Evolutionary conservation across 2,329 filamentous ascomycete species (phyloP).

Genomic region (Ophiostoma tasmaniense): DNA sequence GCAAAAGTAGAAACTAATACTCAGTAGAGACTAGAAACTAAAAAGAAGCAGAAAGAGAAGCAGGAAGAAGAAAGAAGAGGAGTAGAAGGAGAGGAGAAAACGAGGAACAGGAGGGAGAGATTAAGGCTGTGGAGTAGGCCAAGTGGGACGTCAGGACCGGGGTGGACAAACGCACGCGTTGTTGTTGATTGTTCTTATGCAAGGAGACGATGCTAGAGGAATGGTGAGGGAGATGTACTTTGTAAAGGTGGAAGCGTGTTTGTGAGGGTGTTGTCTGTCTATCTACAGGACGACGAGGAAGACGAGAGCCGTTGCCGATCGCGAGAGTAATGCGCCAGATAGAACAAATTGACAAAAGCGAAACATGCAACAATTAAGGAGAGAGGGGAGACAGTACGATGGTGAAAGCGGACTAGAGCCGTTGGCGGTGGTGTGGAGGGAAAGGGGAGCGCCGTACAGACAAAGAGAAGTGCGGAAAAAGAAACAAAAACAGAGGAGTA

Average conservation of each 20-base stretch:
- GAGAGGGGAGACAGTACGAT: background rate
- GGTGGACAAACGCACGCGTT: constrained; percentile 1
- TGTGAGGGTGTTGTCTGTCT: background rate
- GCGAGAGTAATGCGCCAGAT: background rate
- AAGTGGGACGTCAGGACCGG: constrained; percentile 1
- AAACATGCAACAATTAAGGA: constrained; percentile 9
- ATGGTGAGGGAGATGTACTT: background rate
- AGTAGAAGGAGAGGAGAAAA: background rate
- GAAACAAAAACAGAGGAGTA: background rate
- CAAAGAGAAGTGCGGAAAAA: constrained; percentile 4
- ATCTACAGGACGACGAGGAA: background rate
- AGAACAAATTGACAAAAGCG: background rate
- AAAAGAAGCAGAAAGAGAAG: background rate
- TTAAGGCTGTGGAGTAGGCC: constrained; percentile 1
- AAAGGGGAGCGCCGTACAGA: background rate
- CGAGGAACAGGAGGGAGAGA: background rate
- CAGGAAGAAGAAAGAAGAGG: background rate
- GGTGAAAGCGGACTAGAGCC: background rate
- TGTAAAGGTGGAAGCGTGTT: background rate
- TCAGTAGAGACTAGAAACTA: background rate
- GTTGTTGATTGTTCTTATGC: background rate
- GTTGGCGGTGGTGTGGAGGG: background rate
- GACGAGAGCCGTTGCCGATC: background rate
- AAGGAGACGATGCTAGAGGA: background rate
- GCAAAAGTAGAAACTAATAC: background rate